Conservation (phyloP, 345 rosid species). For the Gossypium raimondii region DNA sequence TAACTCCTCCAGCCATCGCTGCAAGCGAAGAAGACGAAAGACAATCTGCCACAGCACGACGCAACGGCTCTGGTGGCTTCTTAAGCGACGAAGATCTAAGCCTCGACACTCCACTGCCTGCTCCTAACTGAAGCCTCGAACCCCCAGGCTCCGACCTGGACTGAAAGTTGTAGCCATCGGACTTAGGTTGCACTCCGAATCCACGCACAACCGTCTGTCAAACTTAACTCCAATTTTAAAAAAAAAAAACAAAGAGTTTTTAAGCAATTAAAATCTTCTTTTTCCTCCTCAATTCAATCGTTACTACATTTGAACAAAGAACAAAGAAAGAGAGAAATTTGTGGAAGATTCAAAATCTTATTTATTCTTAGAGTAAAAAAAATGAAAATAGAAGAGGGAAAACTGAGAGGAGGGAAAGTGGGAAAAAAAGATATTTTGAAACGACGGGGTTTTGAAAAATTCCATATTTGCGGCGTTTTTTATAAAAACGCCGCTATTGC, state of each 20-base stretch:
- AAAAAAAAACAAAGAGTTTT: background rate
- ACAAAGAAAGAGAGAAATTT: background rate
- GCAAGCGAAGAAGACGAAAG: slow-evolving; percentile 32
- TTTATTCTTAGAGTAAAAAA: too few species aligned
- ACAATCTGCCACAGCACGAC: slow-evolving; percentile 89
- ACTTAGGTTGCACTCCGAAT: background rate
- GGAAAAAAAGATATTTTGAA: too few species aligned
- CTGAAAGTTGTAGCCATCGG: slow-evolving; percentile 37
- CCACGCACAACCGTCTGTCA: background rate
- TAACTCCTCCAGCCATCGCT: slow-evolving; percentile 18
- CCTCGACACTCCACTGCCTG: slow-evolving; percentile 40
- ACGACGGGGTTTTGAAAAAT: too few species aligned
- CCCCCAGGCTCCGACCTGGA: slow-evolving; percentile 66
- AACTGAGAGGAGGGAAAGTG: too few species aligned
- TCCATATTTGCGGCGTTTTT: too few species aligned
- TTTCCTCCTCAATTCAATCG: background rate
- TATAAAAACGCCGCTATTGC: too few species aligned
- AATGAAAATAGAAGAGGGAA: too few species aligned
- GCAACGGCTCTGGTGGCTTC: slow-evolving; percentile 91
- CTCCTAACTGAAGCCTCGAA: slow-evolving; percentile 38
- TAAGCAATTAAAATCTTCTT: background rate
- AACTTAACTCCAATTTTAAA: background rate
- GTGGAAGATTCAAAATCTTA: background rate
- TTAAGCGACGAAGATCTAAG: slow-evolving; percentile 31
- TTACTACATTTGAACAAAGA: slow-evolving; percentile 24